phyloP scores from a whole-genome alignment of 768 basidiomycete genomes.

The Tulasnella sp. region DNA sequence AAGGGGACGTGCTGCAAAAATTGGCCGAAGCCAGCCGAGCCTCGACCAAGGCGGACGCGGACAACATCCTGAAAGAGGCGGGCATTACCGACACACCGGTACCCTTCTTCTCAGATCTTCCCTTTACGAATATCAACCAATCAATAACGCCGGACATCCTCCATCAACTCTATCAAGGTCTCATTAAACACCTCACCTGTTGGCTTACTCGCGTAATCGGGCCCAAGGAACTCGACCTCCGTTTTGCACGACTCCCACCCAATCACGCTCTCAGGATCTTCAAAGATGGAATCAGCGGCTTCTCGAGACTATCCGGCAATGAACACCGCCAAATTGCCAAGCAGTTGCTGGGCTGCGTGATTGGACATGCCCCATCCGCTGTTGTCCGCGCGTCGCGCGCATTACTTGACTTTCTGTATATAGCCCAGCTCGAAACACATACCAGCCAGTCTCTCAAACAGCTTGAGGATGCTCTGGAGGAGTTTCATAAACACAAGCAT shows the following conservation, averaged over 20 bases:
- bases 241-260: not conserved
- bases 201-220: not conserved
- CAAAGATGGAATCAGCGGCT: not conserved
- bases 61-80: conserved; percentile 40
- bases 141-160: not conserved
- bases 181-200: conserved; percentile 38
- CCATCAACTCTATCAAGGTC: not conserved
- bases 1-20: conserved; percentile 45
- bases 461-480: not conserved
- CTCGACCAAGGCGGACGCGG: conserved; percentile 42
- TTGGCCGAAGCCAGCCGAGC: conserved; percentile 43
- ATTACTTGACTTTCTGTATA: not conserved
- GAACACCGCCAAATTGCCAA: not conserved
- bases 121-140: not conserved
- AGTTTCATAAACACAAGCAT: not conserved
- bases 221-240: not conserved
- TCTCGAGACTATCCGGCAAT: not conserved
- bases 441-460: not conserved
- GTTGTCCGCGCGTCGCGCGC: not conserved
- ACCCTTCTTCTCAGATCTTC: not conserved
- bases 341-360: conserved; percentile 32
- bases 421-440: not conserved
- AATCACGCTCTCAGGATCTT: not conserved
- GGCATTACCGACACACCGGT: conserved; percentile 36
- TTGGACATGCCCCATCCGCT: not conserved